These are phyloP conservation scores for Haplosporangium sp. DNA, from an alignment of 371 early-diverging fungal species.

Conservation along the genomic window DNA sequence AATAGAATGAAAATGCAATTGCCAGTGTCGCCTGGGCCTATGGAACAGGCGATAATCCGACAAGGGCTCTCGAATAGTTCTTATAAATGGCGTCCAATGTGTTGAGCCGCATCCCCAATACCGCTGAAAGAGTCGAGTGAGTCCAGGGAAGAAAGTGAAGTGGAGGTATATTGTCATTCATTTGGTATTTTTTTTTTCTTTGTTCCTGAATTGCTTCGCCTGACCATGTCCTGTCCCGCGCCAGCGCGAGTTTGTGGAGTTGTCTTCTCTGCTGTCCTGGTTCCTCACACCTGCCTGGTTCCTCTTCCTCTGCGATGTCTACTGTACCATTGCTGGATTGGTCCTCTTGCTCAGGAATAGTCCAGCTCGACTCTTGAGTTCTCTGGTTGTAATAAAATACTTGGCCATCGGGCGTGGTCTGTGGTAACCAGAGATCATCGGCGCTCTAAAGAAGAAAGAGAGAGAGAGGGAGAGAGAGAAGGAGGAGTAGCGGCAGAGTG, in stretches of 20 bases:
- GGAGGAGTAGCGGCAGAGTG: not conserved
- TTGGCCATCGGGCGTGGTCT: conserved; percentile 66
- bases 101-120: no score
- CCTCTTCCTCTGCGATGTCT: conserved; percentile 24
- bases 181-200: no score
- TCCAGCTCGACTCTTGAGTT: conserved; percentile 68
- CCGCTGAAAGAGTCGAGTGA: no score
- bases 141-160: no score
- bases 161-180: no score
- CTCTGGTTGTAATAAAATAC: conserved; percentile 67
- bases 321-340: conserved; percentile 24
- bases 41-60: no score
- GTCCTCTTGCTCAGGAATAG: conserved; percentile 40
- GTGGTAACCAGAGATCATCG: conserved; percentile 55
- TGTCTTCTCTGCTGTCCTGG: no score
- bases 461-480: not conserved
- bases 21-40: not conserved
- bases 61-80: no score
- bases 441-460: conserved; percentile 12
- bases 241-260: no score
- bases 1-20: not conserved
- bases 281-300: conserved; percentile 21
- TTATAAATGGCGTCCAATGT: no score
- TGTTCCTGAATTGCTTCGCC: no score
- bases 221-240: no score